Evolutionary conservation across 2,329 filamentous ascomycete species (phyloP).

Genomic region (Dactylellina haptotyla): DNA sequence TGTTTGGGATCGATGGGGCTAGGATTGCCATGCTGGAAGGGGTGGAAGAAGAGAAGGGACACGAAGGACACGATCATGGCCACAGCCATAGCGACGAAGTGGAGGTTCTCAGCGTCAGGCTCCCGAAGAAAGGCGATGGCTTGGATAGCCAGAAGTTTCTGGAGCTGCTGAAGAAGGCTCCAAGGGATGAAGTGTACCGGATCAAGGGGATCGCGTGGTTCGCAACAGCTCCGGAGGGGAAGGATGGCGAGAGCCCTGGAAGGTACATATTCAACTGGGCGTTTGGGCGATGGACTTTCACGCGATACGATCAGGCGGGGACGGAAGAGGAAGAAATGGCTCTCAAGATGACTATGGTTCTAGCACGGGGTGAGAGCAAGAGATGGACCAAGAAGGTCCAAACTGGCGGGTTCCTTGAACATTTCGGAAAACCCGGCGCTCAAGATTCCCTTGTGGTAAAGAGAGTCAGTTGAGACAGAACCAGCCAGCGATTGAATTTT

Average conservation of each 20-base stretch:
- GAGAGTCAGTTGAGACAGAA: conserved; percentile 21
- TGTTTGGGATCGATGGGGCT: conserved; percentile 88
- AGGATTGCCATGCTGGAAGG: conserved; percentile 66
- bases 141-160: conserved; percentile 70
- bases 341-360: conserved; percentile 76
- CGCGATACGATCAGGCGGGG: conserved; percentile 65
- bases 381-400: conserved; percentile 76
- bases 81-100: conserved; percentile 57
- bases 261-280: conserved; percentile 98
- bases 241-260: conserved; percentile 58
- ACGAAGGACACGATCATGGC: conserved; percentile 55
- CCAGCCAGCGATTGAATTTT: not conserved
- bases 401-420: conserved; percentile 38
- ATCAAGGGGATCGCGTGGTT: conserved; percentile 79
- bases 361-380: conserved; percentile 76
- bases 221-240: conserved; percentile 60
- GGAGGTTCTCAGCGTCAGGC: conserved; percentile 56
- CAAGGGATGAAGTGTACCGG: conserved; percentile 93
- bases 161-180: conserved; percentile 74
- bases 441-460: conserved; percentile 24
- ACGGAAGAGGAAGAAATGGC: conserved; percentile 69
- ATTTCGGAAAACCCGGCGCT: not conserved
- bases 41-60: conserved; percentile 62
- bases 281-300: conserved; percentile 94
- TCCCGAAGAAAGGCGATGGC: conserved; percentile 57